These are phyloP conservation scores for Secale cereale DNA, from an alignment of 176 grass and related monocot genomes.

Conservation along the genomic window DNA sequence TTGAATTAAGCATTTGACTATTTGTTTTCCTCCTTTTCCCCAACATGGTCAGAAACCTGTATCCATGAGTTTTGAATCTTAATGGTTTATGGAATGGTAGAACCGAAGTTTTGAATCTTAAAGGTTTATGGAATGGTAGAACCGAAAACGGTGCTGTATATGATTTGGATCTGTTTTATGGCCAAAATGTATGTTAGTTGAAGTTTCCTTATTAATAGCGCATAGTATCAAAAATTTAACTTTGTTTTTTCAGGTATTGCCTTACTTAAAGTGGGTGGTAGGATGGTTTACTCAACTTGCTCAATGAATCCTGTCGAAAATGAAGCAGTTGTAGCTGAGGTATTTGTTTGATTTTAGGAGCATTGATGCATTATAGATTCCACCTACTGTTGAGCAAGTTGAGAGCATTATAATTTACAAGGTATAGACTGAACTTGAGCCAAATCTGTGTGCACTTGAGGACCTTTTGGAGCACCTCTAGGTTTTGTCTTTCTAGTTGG, in stretches of 20 bases:
- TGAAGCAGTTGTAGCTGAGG: conserved; percentile 89
- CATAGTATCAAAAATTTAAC: background rate
- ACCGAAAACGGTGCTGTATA: background rate
- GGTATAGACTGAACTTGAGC: background rate
- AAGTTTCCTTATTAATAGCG: background rate
- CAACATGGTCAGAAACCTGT: background rate
- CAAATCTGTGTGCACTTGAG: background rate
- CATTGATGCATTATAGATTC: background rate
- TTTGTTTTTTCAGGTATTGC: conserved; percentile 52
- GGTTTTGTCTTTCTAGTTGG: background rate
- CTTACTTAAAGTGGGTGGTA: conserved; percentile 85
- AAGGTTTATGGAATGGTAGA: background rate
- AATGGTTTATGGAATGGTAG: background rate
- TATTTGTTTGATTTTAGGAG: conserved; percentile 20
- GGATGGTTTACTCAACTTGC: conserved; percentile 97
- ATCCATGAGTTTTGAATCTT: background rate
- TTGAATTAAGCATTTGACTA: background rate
- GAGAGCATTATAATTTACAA: background rate
- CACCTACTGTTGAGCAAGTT: background rate
- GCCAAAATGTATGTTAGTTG: background rate
- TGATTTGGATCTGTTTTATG: background rate
- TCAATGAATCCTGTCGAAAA: conserved; percentile 99
- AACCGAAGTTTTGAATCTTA: background rate
- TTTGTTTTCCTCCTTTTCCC: background rate
- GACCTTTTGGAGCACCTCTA: background rate